Evolutionary conservation across 768 basidiomycete species (phyloP).

Genomic region (Mrakia hoshinonis): DNA sequence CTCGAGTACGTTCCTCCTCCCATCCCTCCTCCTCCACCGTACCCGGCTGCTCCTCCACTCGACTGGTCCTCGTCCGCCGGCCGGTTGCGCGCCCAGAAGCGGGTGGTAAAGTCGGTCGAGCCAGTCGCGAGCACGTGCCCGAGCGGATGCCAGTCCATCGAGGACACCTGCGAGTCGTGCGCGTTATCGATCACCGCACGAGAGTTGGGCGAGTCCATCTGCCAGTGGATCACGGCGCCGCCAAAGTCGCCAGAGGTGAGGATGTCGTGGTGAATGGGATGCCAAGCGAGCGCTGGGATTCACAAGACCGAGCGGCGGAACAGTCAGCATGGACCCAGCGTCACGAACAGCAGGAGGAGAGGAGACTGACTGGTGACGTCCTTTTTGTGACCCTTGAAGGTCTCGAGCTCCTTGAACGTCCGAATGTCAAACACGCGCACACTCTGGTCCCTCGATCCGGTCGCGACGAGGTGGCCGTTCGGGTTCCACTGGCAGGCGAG

Average conservation of each 20-base stretch:
- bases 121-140: constrained; percentile 89
- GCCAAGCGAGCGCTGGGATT: constrained; percentile 83
- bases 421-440: constrained; percentile 95
- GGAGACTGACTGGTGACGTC: constrained; percentile 80
- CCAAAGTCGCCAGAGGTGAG: constrained; percentile 91
- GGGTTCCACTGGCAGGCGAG: constrained; percentile 90
- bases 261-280: constrained; percentile 75
- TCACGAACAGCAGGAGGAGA: constrained; percentile 51
- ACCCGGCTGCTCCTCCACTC: constrained; percentile 25
- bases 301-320: constrained; percentile 65
- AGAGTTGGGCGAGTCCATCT: constrained; percentile 52
- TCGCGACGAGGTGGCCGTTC: constrained; percentile 85
- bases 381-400: constrained; percentile 92
- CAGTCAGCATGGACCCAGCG: not conserved
- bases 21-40: constrained; percentile 25
- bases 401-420: constrained; percentile 88
- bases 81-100: constrained; percentile 64
- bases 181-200: constrained; percentile 85
- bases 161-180: constrained; percentile 97
- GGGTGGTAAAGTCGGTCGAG: constrained; percentile 96
- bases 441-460: constrained; percentile 88
- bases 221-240: constrained; percentile 91
- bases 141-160: constrained; percentile 86
- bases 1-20: constrained; percentile 28
- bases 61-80: constrained; percentile 27